Evolutionary conservation across 2,329 filamentous ascomycete species (phyloP).

Genomic region (Colletotrichum zoysiae): DNA sequence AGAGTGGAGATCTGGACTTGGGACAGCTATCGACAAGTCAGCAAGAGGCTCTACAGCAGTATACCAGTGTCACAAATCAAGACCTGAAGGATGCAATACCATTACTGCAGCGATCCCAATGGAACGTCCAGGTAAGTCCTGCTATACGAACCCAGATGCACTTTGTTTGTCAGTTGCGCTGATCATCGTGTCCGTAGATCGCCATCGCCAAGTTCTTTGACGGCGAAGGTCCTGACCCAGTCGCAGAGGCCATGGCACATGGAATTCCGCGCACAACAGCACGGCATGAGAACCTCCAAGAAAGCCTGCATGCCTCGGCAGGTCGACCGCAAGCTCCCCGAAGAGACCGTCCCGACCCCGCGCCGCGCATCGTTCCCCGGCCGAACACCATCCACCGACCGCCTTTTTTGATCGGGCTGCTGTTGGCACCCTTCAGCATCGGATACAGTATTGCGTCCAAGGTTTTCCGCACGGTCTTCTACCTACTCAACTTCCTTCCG

Average conservation of each 20-base stretch:
- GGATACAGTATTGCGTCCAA: slow-evolving; percentile 79
- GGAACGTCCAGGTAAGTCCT: slow-evolving; percentile 85
- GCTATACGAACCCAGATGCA: background rate
- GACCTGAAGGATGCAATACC: slow-evolving; percentile 81
- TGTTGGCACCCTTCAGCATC: slow-evolving; percentile 85
- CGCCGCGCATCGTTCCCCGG: slow-evolving; percentile 87
- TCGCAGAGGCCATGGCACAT: slow-evolving; percentile 79
- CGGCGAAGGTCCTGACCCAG: slow-evolving; percentile 86
- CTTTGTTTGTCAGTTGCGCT: background rate
- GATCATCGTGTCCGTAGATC: slow-evolving; percentile 68
- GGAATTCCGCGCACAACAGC: slow-evolving; percentile 71
- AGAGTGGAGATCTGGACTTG: slow-evolving; percentile 67
- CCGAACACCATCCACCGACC: slow-evolving; percentile 76
- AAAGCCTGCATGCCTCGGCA: slow-evolving; percentile 61
- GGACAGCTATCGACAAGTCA: slow-evolving; percentile 81
- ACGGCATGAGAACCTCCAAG: slow-evolving; percentile 80
- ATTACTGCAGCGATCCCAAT: slow-evolving; percentile 87
- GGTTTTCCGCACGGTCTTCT: slow-evolving; percentile 79
- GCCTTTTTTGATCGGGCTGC: slow-evolving; percentile 79
- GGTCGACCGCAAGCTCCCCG: slow-evolving; percentile 44
- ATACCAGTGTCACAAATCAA: slow-evolving; percentile 88
- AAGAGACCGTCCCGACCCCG: slow-evolving; percentile 67
- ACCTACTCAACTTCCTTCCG: slow-evolving; percentile 85
- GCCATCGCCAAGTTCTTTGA: slow-evolving; percentile 98
- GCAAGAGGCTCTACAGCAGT: slow-evolving; percentile 88